Conservation (phyloP, 1,284 basidiomycete species). For the Boletus smithii region DNA sequence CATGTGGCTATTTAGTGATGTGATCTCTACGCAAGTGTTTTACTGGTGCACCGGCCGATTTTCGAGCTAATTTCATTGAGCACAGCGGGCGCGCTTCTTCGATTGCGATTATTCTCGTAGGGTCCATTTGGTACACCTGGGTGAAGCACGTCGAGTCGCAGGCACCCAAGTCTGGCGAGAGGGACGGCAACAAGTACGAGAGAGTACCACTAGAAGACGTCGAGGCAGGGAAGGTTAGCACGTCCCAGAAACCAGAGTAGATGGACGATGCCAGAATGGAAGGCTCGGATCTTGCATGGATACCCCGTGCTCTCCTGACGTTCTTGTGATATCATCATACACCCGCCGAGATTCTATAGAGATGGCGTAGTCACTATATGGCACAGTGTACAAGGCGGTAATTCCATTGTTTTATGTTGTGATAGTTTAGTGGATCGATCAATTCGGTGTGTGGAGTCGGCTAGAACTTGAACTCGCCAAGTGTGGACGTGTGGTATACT, state of each 20-base stretch:
- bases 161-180: slow-evolving; percentile 26
- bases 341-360: slow-evolving; percentile 15
- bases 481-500: background rate
- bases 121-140: slow-evolving; percentile 85
- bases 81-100: slow-evolving; percentile 74
- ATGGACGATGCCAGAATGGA: no score
- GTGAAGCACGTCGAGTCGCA: slow-evolving; percentile 70
- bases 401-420: slow-evolving; percentile 5
- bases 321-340: slow-evolving; percentile 4
- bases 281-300: no score
- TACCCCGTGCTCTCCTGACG: slow-evolving; percentile 13
- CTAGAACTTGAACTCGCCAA: slow-evolving; percentile 8
- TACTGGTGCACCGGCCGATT: background rate
- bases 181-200: slow-evolving; percentile 38
- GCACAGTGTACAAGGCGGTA: slow-evolving; percentile 1
- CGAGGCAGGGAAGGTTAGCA: slow-evolving; percentile 41
- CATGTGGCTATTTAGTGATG: slow-evolving; percentile 70
- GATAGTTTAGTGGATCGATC: no score
- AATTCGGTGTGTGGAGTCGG: slow-evolving; percentile 10
- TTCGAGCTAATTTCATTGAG: slow-evolving; percentile 10
- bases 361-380: no score
- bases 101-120: slow-evolving; percentile 73
- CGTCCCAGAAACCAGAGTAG: slow-evolving; percentile 33
- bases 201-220: slow-evolving; percentile 49
- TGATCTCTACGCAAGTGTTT: slow-evolving; percentile 65